Evolutionary conservation across 2,329 filamentous ascomycete genomes (phyloP).

Genomic region (Hymenoscyphus fructigenus): DNA sequence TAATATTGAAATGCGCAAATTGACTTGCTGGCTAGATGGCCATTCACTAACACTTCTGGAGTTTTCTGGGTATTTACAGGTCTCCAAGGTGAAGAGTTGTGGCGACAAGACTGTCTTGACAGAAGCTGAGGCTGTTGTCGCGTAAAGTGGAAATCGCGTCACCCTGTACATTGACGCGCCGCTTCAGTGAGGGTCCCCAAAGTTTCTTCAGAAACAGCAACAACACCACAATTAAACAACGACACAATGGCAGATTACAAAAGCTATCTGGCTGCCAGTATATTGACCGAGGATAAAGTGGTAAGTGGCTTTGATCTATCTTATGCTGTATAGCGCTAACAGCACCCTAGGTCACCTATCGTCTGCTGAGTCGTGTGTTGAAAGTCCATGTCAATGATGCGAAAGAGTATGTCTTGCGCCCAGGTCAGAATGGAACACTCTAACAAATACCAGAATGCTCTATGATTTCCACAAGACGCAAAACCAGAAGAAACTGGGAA

Average conservation of each 20-base stretch:
- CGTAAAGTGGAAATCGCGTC: constrained; percentile 33
- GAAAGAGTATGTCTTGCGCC: constrained; percentile 65
- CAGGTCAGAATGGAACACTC: neutral
- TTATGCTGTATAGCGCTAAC: neutral
- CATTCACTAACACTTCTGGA: neutral
- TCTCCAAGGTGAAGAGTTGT: neutral
- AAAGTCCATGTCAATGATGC: constrained; percentile 83
- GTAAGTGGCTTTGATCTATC: constrained; percentile 22
- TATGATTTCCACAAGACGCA: constrained; percentile 81
- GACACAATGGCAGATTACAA: constrained; percentile 36
- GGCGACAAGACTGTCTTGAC: constrained; percentile 8
- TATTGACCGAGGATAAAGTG: constrained; percentile 37
- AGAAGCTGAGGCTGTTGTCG: constrained; percentile 19
- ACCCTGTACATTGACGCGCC: constrained; percentile 7
- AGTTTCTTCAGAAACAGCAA: constrained; percentile 6
- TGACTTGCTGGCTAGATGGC: neutral
- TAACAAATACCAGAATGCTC: constrained; percentile 63
- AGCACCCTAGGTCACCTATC: constrained; percentile 73
- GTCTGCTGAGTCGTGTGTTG: constrained; percentile 76
- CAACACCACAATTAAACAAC: constrained; percentile 10
- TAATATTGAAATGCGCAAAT: neutral
- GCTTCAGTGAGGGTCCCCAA: constrained; percentile 5
- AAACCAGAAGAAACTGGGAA: constrained; percentile 70
- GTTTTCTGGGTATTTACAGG: neutral
- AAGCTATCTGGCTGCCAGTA: constrained; percentile 36